Percentiles rank a stretch among this genome's conserved stretches.
These are phyloP conservation scores for Myxozyma monticola DNA, from an alignment of 805 yeast species.

Conservation along the genomic window DNA sequence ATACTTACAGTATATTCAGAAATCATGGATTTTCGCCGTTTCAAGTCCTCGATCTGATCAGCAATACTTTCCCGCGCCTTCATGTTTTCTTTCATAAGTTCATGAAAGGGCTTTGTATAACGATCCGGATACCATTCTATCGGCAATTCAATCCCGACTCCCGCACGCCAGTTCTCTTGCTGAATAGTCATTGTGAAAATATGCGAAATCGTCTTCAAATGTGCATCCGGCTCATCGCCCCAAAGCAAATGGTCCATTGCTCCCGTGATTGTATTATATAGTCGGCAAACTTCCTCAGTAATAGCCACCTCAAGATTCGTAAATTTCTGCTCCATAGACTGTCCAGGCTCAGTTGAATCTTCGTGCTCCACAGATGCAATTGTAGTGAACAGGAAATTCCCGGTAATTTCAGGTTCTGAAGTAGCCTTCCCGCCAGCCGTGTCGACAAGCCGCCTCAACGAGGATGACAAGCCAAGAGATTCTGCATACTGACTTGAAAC, in stretches of 20 bases:
- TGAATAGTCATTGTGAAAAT: slow-evolving; percentile 19
- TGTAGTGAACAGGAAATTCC: slow-evolving; percentile 5
- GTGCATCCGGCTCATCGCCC: slow-evolving; percentile 26
- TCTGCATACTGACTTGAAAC: slow-evolving; percentile 6
- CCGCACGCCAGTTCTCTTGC: slow-evolving; percentile 24
- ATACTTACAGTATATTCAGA: slow-evolving; percentile 1
- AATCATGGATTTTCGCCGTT: not conserved
- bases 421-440: not conserved
- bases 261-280: slow-evolving; percentile 16
- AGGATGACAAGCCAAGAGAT: not conserved
- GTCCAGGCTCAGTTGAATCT: not conserved
- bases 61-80: no score
- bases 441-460: not conserved
- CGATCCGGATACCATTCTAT: slow-evolving; percentile 34
- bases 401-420: not conserved
- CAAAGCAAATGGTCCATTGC: slow-evolving; percentile 29
- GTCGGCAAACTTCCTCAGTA: slow-evolving; percentile 11
- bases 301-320: slow-evolving; percentile 17
- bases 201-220: slow-evolving; percentile 18
- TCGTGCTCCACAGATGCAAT: slow-evolving; percentile 1
- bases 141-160: slow-evolving; percentile 31
- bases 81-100: slow-evolving; percentile 18
- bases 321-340: slow-evolving; percentile 10
- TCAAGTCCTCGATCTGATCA: slow-evolving; percentile 4
- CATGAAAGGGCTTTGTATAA: slow-evolving; percentile 27